Percentiles rank a stretch among this genome's conserved stretches.
Evolutionary conservation across 2,329 filamentous ascomycete species (phyloP).

Genomic region (Curvularia spicifera): DNA sequence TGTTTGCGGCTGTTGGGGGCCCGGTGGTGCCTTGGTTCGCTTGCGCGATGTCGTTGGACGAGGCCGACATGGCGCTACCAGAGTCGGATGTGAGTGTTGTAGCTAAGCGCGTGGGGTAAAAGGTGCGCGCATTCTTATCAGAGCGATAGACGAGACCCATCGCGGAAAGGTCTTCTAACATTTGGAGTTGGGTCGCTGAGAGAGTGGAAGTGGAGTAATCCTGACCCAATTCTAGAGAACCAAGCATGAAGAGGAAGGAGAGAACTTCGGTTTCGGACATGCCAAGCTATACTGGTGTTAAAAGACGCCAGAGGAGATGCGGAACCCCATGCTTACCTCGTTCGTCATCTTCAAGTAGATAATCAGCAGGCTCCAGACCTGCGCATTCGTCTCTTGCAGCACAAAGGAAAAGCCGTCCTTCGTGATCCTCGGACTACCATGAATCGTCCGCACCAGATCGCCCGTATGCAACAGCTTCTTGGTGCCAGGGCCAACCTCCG

Average conservation of each 20-base stretch:
- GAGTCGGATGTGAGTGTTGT: conserved; percentile 87
- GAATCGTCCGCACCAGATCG: conserved; percentile 72
- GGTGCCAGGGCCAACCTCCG: conserved; percentile 66
- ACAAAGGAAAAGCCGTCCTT: conserved; percentile 94
- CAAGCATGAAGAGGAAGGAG: conserved; percentile 94
- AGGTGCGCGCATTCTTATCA: conserved; percentile 55
- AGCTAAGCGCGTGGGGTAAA: conserved; percentile 91
- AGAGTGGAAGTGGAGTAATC: conserved; percentile 88
- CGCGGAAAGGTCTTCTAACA: conserved; percentile 88
- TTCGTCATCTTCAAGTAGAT: conserved; percentile 90
- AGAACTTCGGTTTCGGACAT: conserved; percentile 94
- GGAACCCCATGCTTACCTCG: conserved; percentile 49
- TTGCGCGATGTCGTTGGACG: conserved; percentile 65
- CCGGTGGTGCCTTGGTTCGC: conserved; percentile 16
- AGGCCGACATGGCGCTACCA: conserved; percentile 47
- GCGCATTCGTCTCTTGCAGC: conserved; percentile 91
- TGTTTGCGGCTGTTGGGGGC: conserved; percentile 49
- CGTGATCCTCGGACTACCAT: conserved; percentile 74
- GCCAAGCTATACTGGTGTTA: conserved; percentile 56
- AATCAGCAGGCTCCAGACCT: conserved; percentile 94
- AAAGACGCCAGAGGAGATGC: neutral
- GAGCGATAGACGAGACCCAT: conserved; percentile 86
- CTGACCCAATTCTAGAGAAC: conserved; percentile 87
- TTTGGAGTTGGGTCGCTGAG: conserved; percentile 79
- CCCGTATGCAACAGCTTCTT: conserved; percentile 83